These are phyloP conservation scores for Grosmannia serpens DNA, from an alignment of 2,329 filamentous ascomycete species.

Conservation along the genomic window DNA sequence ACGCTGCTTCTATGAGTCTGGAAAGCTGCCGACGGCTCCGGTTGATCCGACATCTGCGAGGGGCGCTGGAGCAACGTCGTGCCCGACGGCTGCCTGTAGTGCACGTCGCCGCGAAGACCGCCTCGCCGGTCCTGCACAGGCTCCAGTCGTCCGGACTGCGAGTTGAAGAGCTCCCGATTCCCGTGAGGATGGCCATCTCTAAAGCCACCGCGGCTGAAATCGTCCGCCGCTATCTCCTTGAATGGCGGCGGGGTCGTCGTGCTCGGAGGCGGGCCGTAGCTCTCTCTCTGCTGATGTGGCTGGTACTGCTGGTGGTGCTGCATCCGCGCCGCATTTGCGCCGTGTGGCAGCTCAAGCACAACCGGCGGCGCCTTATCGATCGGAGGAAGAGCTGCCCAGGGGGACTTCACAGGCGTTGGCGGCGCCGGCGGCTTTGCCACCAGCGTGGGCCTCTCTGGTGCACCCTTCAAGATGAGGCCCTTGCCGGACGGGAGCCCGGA, in stretches of 20 bases:
- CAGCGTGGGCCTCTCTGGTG: constrained; percentile 58
- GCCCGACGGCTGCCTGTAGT: constrained; percentile 50
- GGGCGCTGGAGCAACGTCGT: constrained; percentile 64
- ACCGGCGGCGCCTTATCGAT: constrained; percentile 70
- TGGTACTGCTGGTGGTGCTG: constrained; percentile 2
- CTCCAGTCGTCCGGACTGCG: constrained; percentile 88
- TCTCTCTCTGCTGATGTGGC: constrained; percentile 35
- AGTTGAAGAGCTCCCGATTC: constrained; percentile 78
- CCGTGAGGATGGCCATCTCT: constrained; percentile 53
- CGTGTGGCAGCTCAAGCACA: constrained; percentile 38
- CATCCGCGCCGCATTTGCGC: neutral
- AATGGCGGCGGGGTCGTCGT: constrained; percentile 35
- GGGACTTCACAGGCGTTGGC: constrained; percentile 69
- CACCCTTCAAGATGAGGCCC: constrained; percentile 54
- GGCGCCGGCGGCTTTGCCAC: constrained; percentile 59
- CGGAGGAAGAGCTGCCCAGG: constrained; percentile 80
- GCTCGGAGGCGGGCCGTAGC: constrained; percentile 24
- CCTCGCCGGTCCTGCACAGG: constrained; percentile 71
- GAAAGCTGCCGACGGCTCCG: constrained; percentile 78
- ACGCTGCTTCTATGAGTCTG: constrained; percentile 61
- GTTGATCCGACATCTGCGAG: constrained; percentile 42
- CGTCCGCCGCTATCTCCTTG: constrained; percentile 86
- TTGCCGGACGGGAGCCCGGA: constrained; percentile 41
- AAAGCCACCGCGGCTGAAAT: constrained; percentile 78
- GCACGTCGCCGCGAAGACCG: constrained; percentile 54